Evolutionary conservation across 768 basidiomycete species (phyloP).

Genomic region (Boletus insuetus): DNA sequence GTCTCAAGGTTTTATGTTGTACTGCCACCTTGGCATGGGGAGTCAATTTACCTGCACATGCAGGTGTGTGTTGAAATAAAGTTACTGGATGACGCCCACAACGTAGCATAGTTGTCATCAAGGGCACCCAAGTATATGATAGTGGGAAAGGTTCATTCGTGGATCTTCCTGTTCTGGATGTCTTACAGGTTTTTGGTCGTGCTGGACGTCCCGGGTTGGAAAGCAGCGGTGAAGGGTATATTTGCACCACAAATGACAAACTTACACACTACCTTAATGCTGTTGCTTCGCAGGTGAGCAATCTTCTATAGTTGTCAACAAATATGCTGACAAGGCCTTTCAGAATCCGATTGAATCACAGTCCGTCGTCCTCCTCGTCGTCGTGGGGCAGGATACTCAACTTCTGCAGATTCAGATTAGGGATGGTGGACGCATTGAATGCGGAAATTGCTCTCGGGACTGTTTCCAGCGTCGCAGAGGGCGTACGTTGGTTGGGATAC

Average conservation of each 20-base stretch:
- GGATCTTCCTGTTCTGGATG: slow-evolving; percentile 92
- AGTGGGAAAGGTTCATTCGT: slow-evolving; percentile 86
- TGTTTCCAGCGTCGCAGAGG: slow-evolving; percentile 82
- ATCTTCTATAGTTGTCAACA: background rate
- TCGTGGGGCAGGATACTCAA: background rate
- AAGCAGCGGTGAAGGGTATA: slow-evolving; percentile 93
- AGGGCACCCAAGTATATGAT: slow-evolving; percentile 97
- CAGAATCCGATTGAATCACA: slow-evolving; percentile 96
- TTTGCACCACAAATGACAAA: slow-evolving; percentile 94
- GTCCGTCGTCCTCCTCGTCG: slow-evolving; percentile 41
- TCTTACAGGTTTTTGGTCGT: slow-evolving; percentile 95
- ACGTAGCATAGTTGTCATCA: slow-evolving; percentile 72
- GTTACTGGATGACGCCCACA: slow-evolving; percentile 4
- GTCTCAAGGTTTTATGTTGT: slow-evolving; percentile 87
- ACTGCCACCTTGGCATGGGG: slow-evolving; percentile 99
- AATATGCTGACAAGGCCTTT: background rate
- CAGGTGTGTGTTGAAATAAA: slow-evolving; percentile 49
- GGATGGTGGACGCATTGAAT: slow-evolving; percentile 89
- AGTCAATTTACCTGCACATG: slow-evolving; percentile 97
- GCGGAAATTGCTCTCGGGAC: slow-evolving; percentile 95
- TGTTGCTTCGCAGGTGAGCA: slow-evolving; percentile 76
- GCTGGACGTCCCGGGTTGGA: slow-evolving; percentile 89
- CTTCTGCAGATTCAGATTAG: slow-evolving; percentile 62
- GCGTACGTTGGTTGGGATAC: slow-evolving; percentile 92
- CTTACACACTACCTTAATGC: slow-evolving; percentile 86